A percentile compares a stretch with the other conserved stretches of the same genome.
Conservation (phyloP, 2,329 filamentous ascomycete species). For the Talaromyces sp. region DNA sequence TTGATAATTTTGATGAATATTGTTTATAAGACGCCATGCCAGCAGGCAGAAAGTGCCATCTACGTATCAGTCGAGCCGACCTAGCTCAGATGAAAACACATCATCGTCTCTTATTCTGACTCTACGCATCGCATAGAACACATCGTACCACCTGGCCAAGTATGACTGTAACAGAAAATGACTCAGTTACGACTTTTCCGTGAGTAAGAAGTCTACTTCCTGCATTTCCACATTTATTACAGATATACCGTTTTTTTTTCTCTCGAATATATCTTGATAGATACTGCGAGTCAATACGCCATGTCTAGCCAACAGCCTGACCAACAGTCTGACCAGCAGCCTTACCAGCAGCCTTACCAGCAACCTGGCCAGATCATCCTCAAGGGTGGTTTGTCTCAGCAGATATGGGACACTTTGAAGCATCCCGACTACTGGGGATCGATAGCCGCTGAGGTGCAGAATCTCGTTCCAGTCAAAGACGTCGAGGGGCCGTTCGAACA, state of each 20-base stretch:
- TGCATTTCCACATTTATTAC: no score
- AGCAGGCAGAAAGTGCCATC: neutral
- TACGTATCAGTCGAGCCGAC: neutral
- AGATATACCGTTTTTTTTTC: neutral
- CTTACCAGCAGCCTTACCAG: neutral
- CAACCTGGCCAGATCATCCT: no score
- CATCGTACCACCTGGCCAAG: neutral
- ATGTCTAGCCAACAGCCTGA: no score
- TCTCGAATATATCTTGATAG: neutral
- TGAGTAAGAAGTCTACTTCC: neutral
- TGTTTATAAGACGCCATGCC: neutral
- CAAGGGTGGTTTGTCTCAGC: neutral
- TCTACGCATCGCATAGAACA: neutral
- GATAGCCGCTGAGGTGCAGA: neutral
- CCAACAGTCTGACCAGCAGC: neutral
- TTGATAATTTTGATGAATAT: neutral
- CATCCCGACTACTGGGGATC: neutral
- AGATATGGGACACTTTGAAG: neutral
- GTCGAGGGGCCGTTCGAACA: neutral
- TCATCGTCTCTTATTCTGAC: neutral
- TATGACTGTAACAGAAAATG: neutral
- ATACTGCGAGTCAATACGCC: neutral
- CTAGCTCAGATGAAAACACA: neutral
- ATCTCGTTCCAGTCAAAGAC: neutral
- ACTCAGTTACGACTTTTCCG: neutral